Conservation (phyloP, 495 filamentous ascomycete genomes). For the Talaromyces ruber region DNA sequence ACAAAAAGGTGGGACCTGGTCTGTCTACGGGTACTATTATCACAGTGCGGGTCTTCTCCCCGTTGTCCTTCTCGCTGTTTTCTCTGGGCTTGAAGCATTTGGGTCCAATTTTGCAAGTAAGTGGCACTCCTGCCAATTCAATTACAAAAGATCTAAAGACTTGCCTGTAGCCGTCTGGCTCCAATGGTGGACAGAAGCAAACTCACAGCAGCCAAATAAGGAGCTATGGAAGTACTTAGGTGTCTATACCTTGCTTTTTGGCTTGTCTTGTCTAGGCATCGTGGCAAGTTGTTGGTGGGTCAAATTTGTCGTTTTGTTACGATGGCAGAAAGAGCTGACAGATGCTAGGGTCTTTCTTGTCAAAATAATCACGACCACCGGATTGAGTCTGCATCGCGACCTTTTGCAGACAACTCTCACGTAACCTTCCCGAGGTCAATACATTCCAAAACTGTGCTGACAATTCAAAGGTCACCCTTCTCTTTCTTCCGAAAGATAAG, state of each 20-base stretch:
- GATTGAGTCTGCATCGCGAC: background rate
- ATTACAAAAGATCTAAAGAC: background rate
- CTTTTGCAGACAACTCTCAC: background rate
- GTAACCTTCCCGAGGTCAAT: background rate
- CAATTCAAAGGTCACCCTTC: conserved; percentile 26
- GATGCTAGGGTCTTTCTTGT: background rate
- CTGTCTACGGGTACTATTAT: conserved; percentile 53
- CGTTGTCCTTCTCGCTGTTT: conserved; percentile 35
- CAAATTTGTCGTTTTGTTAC: background rate
- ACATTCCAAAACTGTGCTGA: background rate
- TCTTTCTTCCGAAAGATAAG: conserved; percentile 37
- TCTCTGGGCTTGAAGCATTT: conserved; percentile 32
- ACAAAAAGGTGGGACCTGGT: conserved; percentile 21
- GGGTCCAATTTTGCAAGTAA: conserved; percentile 35
- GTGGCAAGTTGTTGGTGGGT: background rate
- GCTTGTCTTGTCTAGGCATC: background rate
- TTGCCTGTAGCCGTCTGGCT: conserved; percentile 28
- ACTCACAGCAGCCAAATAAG: conserved; percentile 14
- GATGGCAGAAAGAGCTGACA: background rate
- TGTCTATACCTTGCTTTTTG: conserved; percentile 18
- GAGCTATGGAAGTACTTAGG: conserved; percentile 29
- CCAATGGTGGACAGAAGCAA: conserved; percentile 27
- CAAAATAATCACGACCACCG: background rate
- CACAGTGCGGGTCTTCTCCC: conserved; percentile 37
- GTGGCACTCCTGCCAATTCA: conserved; percentile 5